Percentiles rank a stretch among this genome's conserved stretches.
phyloP scores from a whole-genome alignment of 2,329 filamentous ascomycete species.

The Laburnicola sp. region DNA sequence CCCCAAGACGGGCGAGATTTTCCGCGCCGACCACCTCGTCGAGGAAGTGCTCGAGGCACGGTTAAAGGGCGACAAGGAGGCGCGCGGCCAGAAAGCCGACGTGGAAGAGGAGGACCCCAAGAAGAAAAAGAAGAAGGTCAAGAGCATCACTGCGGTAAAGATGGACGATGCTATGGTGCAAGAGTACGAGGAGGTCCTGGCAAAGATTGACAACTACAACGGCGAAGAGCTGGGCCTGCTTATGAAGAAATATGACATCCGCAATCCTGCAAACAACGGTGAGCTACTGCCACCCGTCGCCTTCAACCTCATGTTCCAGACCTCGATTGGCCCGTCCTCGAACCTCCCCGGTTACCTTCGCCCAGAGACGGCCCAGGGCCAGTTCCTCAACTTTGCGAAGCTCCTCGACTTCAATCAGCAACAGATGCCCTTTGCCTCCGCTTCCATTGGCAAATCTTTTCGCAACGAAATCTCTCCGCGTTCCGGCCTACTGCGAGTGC shows the following conservation, averaged over 20 bases:
- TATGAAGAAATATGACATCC: constrained; percentile 86
- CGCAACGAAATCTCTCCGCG: constrained; percentile 97
- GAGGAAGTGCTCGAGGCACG: constrained; percentile 88
- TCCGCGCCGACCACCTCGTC: constrained; percentile 94
- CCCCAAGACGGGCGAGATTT: constrained; percentile 94
- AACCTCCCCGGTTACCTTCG: constrained; percentile 67
- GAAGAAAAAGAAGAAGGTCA: constrained; percentile 85
- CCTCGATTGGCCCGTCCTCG: constrained; percentile 86
- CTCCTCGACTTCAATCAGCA: constrained; percentile 95
- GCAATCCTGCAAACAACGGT: constrained; percentile 78
- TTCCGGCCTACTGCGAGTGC: constrained; percentile 85
- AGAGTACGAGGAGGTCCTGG: constrained; percentile 90
- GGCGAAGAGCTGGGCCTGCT: constrained; percentile 83
- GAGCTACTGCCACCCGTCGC: constrained; percentile 79
- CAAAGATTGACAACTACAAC: constrained; percentile 93
- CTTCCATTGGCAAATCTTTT: constrained; percentile 96
- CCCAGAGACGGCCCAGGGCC: constrained; percentile 95
- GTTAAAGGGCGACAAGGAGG: constrained; percentile 88
- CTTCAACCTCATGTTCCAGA: constrained; percentile 99
- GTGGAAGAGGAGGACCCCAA: constrained; percentile 77
- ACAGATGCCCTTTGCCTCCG: constrained; percentile 94
- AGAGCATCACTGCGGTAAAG: constrained; percentile 67
- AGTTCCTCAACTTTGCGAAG: constrained; percentile 97
- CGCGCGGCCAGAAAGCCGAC: constrained; percentile 76
- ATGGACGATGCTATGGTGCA: constrained; percentile 82